A percentile compares a stretch with the other conserved stretches of the same genome.
These are phyloP conservation scores for Blastomyces silverae DNA, from an alignment of 2,329 filamentous ascomycete species.

Conservation along the genomic window DNA sequence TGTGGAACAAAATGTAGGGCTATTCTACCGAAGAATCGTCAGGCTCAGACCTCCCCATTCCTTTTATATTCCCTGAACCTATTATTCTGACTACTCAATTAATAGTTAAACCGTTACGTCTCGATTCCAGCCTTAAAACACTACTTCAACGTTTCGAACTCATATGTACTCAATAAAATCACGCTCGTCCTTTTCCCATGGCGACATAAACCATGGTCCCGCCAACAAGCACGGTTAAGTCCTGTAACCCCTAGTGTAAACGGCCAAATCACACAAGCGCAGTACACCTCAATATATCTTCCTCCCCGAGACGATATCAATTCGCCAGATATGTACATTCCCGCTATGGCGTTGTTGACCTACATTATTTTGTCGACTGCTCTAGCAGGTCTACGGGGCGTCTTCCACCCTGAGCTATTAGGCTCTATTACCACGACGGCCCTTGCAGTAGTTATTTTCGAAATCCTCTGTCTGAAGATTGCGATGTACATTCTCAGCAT, in stretches of 20 bases:
- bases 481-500: conserved; percentile 92
- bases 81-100: conserved; percentile 8
- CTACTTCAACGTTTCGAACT: conserved; percentile 99
- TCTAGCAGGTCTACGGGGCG: conserved; percentile 78
- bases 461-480: conserved; percentile 84
- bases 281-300: conserved; percentile 58
- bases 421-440: conserved; percentile 83
- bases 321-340: conserved; percentile 99
- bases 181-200: conserved; percentile 93
- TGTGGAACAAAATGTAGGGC: conserved; percentile 81
- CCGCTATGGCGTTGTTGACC: conserved; percentile 94
- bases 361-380: conserved; percentile 93
- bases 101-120: conserved; percentile 70
- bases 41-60: background rate
- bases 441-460: conserved; percentile 72
- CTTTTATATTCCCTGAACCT: background rate
- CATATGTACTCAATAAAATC: conserved; percentile 89
- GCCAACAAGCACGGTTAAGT: conserved; percentile 62
- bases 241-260: conserved; percentile 41
- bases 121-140: conserved; percentile 91
- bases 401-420: conserved; percentile 89
- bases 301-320: conserved; percentile 94
- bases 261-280: conserved; percentile 56
- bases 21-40: background rate
- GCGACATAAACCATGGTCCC: conserved; percentile 95